Conservation (phyloP, 2,329 filamentous ascomycete genomes). For the Myriosclerotinia curreyana region DNA sequence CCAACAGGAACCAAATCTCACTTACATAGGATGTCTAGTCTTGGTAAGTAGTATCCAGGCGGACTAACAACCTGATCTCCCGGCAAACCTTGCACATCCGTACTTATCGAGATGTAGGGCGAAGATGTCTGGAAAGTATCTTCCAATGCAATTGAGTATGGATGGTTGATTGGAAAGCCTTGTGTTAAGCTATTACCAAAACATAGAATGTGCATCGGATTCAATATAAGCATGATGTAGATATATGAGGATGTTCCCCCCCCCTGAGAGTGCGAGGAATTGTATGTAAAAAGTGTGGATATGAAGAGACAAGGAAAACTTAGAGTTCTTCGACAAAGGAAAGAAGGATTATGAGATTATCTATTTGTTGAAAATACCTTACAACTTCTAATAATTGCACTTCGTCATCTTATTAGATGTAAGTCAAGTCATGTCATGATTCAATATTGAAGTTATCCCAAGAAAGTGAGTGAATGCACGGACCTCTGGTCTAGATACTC, state of each 20-base stretch:
- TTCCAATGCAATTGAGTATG: conserved; percentile 52
- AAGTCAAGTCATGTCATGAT: background rate
- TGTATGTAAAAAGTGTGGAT: background rate
- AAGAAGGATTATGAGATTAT: background rate
- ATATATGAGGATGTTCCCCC: conserved; percentile 7
- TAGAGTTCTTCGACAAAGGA: background rate
- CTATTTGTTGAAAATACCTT: too few relatives aligned
- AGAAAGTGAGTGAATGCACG: background rate
- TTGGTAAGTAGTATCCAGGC: conserved; percentile 33
- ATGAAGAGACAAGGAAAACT: background rate
- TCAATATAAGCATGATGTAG: conserved; percentile 29
- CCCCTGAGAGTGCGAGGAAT: too few relatives aligned
- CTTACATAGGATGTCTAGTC: conserved; percentile 41
- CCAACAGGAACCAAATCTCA: conserved; percentile 9
- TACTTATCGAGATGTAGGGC: conserved; percentile 43
- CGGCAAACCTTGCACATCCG: conserved; percentile 48
- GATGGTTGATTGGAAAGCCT: conserved; percentile 50
- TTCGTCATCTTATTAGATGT: background rate
- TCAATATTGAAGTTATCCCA: too few relatives aligned
- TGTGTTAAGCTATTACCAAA: conserved; percentile 49
- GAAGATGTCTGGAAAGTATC: conserved; percentile 48
- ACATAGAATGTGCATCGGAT: conserved; percentile 34
- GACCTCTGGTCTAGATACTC: background rate
- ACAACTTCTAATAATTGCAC: background rate
- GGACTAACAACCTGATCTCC: conserved; percentile 50